Conservation (phyloP, 73 alveolate genomes). For the Paramecium biaurelia region DNA sequence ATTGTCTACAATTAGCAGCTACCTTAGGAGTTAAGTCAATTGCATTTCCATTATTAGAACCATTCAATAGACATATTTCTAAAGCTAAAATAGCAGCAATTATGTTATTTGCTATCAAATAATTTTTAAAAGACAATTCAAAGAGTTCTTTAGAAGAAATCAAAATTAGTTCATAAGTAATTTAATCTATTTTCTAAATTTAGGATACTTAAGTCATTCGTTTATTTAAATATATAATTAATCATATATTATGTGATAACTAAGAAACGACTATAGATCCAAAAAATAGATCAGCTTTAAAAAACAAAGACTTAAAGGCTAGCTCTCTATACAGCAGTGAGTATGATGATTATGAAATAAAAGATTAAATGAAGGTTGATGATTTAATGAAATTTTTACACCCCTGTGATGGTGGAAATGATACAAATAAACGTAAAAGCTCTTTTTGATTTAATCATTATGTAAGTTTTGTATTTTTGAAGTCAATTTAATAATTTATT, state of each 20-base stretch:
- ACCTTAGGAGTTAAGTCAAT: constrained; percentile 18
- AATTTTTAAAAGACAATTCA: not conserved
- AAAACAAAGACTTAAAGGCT: not conserved
- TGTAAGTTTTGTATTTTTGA: not conserved
- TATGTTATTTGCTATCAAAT: constrained; percentile 38
- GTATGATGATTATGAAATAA: not conserved
- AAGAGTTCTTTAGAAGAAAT: not conserved
- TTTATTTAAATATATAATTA: not conserved
- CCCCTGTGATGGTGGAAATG: not conserved
- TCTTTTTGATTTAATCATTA: not conserved
- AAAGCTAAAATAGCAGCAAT: constrained; percentile 26
- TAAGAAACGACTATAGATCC: constrained; percentile 8
- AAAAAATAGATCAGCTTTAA: not conserved
- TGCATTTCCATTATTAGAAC: constrained; percentile 46
- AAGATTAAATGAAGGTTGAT: not conserved
- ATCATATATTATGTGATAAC: not conserved
- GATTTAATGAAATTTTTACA: not conserved
- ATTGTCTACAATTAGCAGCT: not conserved
- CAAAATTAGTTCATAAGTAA: not conserved
- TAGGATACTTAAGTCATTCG: not conserved
- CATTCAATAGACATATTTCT: not conserved
- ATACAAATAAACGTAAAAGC: not conserved
- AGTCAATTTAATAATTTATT: not conserved
- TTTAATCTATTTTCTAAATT: not conserved
- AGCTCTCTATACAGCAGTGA: not conserved